A percentile compares a stretch with the other conserved stretches of the same genome.
Evolutionary conservation across 2,329 filamentous ascomycete species (phyloP).

Genomic region (Orbilia quercus): DNA sequence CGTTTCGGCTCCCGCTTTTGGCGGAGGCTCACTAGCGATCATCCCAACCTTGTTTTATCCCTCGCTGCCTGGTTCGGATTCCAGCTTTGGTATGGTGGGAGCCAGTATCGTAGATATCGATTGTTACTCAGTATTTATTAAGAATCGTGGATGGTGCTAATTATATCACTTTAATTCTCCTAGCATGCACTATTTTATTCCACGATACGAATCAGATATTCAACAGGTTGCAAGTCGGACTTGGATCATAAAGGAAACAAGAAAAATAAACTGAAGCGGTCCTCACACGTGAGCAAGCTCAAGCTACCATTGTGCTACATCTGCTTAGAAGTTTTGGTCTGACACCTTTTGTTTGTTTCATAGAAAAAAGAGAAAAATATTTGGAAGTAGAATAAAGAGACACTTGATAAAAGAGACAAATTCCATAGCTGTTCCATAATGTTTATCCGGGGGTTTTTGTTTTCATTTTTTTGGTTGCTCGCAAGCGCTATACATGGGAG

Average conservation of each 20-base stretch:
- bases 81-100: too few species aligned
- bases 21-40: too few species aligned
- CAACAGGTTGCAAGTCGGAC: slow-evolving; percentile 15
- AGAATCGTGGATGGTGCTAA: too few species aligned
- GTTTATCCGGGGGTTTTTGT: background rate
- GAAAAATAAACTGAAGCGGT: slow-evolving; percentile 11
- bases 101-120: background rate
- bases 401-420: slow-evolving; percentile 12
- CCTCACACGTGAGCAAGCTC: slow-evolving; percentile 6
- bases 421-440: background rate
- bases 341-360: slow-evolving; percentile 20
- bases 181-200: slow-evolving; percentile 11
- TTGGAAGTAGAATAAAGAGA: slow-evolving; percentile 7
- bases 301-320: background rate
- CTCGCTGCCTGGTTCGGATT: too few species aligned
- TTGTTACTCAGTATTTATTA: too few species aligned
- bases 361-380: too few species aligned
- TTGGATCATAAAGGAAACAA: slow-evolving; percentile 13
- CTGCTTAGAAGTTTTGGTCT: slow-evolving; percentile 12
- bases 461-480: background rate
- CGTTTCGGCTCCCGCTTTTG: slow-evolving; percentile 5
- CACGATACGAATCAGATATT: slow-evolving; percentile 48
- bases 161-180: background rate
- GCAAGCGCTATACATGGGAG: slow-evolving; percentile 15
- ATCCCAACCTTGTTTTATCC: too few species aligned